Percentiles rank a stretch among this genome's conserved stretches.
Evolutionary conservation across 2,329 filamentous ascomycete genomes (phyloP).

Genomic region (Lasiodiplodia citricola): DNA sequence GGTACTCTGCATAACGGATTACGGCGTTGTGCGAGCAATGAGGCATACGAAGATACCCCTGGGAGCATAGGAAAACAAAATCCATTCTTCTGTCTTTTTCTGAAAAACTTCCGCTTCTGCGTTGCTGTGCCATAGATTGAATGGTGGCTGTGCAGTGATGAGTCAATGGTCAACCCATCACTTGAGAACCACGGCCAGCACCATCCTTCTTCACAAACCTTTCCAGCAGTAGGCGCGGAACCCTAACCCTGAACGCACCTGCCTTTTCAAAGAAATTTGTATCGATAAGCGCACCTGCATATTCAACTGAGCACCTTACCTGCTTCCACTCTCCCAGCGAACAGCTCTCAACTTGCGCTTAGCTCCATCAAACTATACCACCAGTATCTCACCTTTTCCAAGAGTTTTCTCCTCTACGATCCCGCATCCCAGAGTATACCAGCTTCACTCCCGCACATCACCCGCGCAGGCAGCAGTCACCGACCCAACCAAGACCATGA

Average conservation of each 20-base stretch:
- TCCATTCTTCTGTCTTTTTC: not conserved
- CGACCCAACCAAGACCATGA: slow-evolving; percentile 34
- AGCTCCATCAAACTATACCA: not conserved
- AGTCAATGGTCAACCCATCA: not conserved
- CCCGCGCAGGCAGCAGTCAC: not conserved
- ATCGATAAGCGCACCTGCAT: not conserved
- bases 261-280: not conserved
- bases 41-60: slow-evolving; percentile 19
- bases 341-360: not conserved
- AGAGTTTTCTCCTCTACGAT: not conserved
- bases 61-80: slow-evolving; percentile 9
- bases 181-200: not conserved
- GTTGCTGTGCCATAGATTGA: not conserved
- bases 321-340: not conserved
- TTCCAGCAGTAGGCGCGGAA: not conserved
- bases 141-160: slow-evolving; percentile 5
- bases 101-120: not conserved
- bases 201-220: not conserved
- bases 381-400: not conserved
- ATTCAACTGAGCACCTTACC: not conserved
- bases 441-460: not conserved
- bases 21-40: slow-evolving; percentile 22
- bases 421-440: not conserved
- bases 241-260: not conserved
- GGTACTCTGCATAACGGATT: slow-evolving; percentile 23